These are phyloP conservation scores for Sequoiadendron giganteum DNA, from an alignment of 75 land plant genomes.

Conservation along the genomic window DNA sequence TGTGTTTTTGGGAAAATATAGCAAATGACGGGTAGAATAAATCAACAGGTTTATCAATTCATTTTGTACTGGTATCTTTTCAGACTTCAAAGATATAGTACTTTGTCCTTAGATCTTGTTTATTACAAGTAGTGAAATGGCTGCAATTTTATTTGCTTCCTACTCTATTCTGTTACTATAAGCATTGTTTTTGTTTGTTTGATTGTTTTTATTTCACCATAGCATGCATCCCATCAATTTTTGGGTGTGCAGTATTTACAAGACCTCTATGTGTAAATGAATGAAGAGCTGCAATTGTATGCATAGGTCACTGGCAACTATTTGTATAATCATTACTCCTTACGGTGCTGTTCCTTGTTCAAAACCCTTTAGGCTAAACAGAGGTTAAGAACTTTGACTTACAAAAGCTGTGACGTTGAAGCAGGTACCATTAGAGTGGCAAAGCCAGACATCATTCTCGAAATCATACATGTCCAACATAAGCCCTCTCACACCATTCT, in stretches of 20 bases:
- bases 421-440: conserved; percentile 70
- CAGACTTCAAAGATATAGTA: background rate
- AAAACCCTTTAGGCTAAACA: background rate
- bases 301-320: background rate
- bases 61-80: background rate
- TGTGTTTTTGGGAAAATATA: background rate
- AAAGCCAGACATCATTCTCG: conserved; percentile 68
- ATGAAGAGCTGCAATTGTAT: background rate
- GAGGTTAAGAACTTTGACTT: conserved; percentile 12
- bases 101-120: background rate
- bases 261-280: background rate
- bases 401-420: conserved; percentile 68
- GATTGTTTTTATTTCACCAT: background rate
- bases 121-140: background rate
- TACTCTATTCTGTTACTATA: background rate
- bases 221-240: background rate
- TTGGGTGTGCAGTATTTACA: background rate
- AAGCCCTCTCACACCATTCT: conserved; percentile 78
- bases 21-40: background rate
- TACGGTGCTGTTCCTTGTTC: background rate
- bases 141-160: background rate
- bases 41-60: background rate
- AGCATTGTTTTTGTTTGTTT: background rate
- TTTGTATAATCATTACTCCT: background rate
- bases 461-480: conserved; percentile 89